Percentiles rank a stretch among this genome's conserved stretches.
phyloP scores from a whole-genome alignment of 2,329 filamentous ascomycete species.

The Emergomyces orientalis region DNA sequence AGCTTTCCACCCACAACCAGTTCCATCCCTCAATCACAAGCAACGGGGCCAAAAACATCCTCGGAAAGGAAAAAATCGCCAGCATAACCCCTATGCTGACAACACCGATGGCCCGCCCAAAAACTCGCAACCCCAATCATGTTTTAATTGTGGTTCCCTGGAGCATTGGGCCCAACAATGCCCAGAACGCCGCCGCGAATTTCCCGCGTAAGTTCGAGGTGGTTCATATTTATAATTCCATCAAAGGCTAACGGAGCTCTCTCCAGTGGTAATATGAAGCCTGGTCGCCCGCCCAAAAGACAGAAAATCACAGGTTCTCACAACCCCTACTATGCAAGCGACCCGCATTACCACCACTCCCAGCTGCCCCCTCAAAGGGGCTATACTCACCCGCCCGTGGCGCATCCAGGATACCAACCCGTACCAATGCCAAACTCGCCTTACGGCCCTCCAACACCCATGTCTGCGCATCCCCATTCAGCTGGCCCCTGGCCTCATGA shows the following conservation, averaged over 20 bases:
- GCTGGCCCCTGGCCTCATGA: slow-evolving; percentile 19
- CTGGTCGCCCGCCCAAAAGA: slow-evolving; percentile 21
- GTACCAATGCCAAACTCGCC: slow-evolving; percentile 4
- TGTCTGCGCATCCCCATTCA: slow-evolving; percentile 14
- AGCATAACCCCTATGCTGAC: slow-evolving; percentile 8
- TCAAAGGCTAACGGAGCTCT: slow-evolving; percentile 10
- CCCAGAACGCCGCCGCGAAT: slow-evolving; percentile 24
- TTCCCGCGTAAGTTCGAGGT: slow-evolving; percentile 24
- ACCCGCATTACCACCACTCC: slow-evolving; percentile 18
- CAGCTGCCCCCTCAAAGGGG: slow-evolving; percentile 16
- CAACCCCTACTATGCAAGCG: slow-evolving; percentile 16
- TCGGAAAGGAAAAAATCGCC: slow-evolving; percentile 16
- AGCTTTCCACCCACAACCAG: slow-evolving; percentile 10
- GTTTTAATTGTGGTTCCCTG: slow-evolving; percentile 28
- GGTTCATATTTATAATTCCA: neutral
- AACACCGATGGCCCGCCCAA: slow-evolving; percentile 9
- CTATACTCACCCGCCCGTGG: slow-evolving; percentile 17
- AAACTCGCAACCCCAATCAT: slow-evolving; percentile 18
- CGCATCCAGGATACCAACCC: slow-evolving; percentile 11
- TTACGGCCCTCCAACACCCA: slow-evolving; percentile 18
- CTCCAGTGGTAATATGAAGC: slow-evolving; percentile 15
- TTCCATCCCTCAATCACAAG: slow-evolving; percentile 10
- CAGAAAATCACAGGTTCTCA: slow-evolving; percentile 19
- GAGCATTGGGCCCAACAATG: slow-evolving; percentile 29
- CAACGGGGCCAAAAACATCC: slow-evolving; percentile 14